A percentile compares a stretch with the other conserved stretches of the same genome.
These are phyloP conservation scores for Hordeum marinum DNA, from an alignment of 176 grass and related monocot species.

Conservation along the genomic window DNA sequence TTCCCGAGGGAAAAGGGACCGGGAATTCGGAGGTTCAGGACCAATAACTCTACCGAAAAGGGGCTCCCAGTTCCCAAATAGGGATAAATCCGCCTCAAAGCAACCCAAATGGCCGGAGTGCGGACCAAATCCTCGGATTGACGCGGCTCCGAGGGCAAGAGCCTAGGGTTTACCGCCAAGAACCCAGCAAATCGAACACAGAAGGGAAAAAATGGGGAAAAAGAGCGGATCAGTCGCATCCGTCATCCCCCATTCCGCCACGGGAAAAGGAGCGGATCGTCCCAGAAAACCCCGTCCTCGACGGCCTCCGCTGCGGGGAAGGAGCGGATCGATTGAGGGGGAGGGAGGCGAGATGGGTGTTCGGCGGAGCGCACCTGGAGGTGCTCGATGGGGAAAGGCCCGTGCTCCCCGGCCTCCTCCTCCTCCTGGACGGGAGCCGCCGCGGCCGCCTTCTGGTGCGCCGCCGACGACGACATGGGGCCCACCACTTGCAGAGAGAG, in stretches of 20 bases:
- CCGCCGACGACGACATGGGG: conserved; percentile 30
- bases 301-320: neutral
- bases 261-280: neutral
- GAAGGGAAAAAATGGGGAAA: neutral
- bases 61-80: neutral
- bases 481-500: conserved; percentile 15
- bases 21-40: neutral
- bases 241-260: neutral
- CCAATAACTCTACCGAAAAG: neutral
- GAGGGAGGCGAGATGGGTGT: neutral
- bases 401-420: conserved; percentile 25
- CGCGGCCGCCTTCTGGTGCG: conserved; percentile 26
- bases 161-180: neutral
- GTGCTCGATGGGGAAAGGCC: conserved; percentile 50
- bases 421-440: conserved; percentile 2
- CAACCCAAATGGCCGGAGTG: too few species aligned
- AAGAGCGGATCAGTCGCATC: too few species aligned
- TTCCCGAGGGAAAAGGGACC: neutral
- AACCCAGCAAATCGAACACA: neutral
- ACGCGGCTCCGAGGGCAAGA: neutral
- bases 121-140: neutral
- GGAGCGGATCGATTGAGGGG: neutral
- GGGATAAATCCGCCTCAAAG: neutral
- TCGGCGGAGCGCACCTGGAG: conserved; percentile 38
- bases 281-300: neutral